A percentile compares a stretch with the other conserved stretches of the same genome.
These are phyloP conservation scores for Cercospora beticola DNA, from an alignment of 2,329 filamentous ascomycete genomes.

Conservation along the genomic window DNA sequence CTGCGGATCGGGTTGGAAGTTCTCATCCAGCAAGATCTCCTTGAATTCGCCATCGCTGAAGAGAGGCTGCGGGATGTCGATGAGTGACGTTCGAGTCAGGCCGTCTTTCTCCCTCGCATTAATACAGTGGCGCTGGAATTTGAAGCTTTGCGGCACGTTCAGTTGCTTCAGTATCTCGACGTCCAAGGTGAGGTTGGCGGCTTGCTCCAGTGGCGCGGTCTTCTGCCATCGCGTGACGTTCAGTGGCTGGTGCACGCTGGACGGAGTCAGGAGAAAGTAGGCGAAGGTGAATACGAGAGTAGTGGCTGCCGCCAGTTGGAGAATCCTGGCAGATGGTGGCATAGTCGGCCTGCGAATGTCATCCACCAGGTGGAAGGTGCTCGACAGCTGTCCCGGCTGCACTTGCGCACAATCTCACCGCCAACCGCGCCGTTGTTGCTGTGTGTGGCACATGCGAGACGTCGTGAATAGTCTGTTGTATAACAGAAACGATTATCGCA, in stretches of 20 bases:
- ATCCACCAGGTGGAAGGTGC: background rate
- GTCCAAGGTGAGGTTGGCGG: conserved; percentile 23
- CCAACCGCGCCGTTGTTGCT: background rate
- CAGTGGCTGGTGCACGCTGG: conserved; percentile 2
- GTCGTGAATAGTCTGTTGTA: background rate
- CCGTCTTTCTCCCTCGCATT: conserved; percentile 17
- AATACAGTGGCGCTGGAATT: conserved; percentile 26
- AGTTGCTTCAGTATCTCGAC: conserved; percentile 25
- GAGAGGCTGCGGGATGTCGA: conserved; percentile 13
- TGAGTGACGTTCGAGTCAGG: conserved; percentile 21
- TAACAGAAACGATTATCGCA: background rate
- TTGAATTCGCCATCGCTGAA: conserved; percentile 6
- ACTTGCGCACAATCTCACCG: background rate
- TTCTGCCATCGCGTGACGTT: conserved; percentile 17
- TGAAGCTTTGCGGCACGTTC: conserved; percentile 20
- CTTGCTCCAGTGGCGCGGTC: conserved; percentile 8
- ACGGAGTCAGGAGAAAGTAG: conserved; percentile 21
- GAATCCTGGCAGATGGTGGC: conserved; percentile 4
- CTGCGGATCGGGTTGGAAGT: conserved; percentile 12
- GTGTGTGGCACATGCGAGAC: background rate
- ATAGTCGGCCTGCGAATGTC: background rate
- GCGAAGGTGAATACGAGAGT: conserved; percentile 21
- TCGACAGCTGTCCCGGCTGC: background rate
- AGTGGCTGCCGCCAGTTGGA: conserved; percentile 19
- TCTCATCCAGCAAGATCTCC: conserved; percentile 20